These are phyloP conservation scores for Pythium rhizo-oryzae DNA, from an alignment of 352 stramenopile genomes.

Conservation along the genomic window DNA sequence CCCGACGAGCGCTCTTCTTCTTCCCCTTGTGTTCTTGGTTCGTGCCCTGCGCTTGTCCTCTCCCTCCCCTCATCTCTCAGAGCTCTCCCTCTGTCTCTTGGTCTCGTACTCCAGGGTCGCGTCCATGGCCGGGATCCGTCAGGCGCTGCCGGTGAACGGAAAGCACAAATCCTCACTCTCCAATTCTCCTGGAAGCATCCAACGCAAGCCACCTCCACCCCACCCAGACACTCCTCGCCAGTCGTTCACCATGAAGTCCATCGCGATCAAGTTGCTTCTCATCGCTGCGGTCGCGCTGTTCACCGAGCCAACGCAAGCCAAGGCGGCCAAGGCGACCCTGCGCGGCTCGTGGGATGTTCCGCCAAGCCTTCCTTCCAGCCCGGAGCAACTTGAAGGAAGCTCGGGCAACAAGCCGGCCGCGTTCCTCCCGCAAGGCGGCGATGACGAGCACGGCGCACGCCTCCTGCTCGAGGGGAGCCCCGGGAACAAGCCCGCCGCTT, in stretches of 20 bases:
- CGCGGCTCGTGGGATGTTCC: background rate
- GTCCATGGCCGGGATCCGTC: too few relatives aligned
- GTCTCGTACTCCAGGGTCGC: too few relatives aligned
- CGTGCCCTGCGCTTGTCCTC: too few relatives aligned
- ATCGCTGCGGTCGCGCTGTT: background rate
- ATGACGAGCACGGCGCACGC: background rate
- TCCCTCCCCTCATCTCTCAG: too few relatives aligned
- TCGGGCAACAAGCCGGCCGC: background rate
- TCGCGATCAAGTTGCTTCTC: background rate
- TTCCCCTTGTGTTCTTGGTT: too few relatives aligned
- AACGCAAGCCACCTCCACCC: background rate
- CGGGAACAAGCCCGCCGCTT: too few relatives aligned
- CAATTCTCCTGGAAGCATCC: background rate
- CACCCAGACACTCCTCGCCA: too few relatives aligned
- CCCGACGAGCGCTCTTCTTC: too few relatives aligned
- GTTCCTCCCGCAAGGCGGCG: background rate
- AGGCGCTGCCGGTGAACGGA: too few relatives aligned
- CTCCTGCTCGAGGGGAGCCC: too few relatives aligned
- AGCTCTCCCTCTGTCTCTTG: too few relatives aligned
- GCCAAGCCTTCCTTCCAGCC: background rate
- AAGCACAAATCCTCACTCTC: background rate
- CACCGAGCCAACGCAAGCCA: background rate
- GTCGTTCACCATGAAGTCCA: background rate
- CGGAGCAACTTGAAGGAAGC: background rate
- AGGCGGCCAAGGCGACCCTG: background rate